phyloP scores from a whole-genome alignment of 2,329 filamentous ascomycete species.

The Grosmannia huntii region DNA sequence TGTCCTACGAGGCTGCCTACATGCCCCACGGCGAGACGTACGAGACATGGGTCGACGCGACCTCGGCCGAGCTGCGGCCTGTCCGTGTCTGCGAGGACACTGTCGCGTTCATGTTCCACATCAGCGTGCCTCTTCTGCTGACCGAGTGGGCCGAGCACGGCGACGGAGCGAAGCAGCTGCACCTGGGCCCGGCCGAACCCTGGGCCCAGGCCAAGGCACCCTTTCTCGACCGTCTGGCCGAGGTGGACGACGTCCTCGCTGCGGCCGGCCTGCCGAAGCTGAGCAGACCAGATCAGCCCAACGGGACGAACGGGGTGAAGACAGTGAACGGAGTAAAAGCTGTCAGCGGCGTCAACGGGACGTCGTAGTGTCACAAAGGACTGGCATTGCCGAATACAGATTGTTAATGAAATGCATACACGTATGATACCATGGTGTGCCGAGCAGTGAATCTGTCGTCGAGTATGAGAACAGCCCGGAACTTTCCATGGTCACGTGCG shows the following conservation, averaged over 20 bases:
- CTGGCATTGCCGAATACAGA: not conserved
- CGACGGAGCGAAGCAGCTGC: not conserved
- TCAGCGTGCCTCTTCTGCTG: conserved; percentile 5
- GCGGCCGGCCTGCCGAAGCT: conserved; percentile 6
- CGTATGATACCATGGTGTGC: too few species aligned
- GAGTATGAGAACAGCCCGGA: too few species aligned
- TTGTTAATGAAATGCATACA: not conserved
- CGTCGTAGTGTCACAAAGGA: not conserved
- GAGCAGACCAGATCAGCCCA: not conserved
- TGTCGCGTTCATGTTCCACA: conserved; percentile 11
- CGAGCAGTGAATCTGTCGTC: too few species aligned
- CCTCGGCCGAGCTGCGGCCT: conserved; percentile 7
- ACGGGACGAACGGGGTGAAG: not conserved
- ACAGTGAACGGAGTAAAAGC: not conserved
- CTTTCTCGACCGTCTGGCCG: conserved; percentile 4
- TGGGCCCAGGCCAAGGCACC: conserved; percentile 2
- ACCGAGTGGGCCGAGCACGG: conserved; percentile 2
- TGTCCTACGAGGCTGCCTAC: conserved; percentile 21
- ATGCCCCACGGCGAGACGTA: conserved; percentile 24
- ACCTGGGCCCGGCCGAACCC: not conserved
- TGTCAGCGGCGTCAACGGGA: not conserved
- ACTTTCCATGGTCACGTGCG: too few species aligned
- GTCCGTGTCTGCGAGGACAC: conserved; percentile 5
- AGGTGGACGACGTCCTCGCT: conserved; percentile 17
- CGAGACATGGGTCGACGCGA: conserved; percentile 18